phyloP scores from a whole-genome alignment of 768 basidiomycete genomes.

The Candolleomyces aberdarensis region DNA sequence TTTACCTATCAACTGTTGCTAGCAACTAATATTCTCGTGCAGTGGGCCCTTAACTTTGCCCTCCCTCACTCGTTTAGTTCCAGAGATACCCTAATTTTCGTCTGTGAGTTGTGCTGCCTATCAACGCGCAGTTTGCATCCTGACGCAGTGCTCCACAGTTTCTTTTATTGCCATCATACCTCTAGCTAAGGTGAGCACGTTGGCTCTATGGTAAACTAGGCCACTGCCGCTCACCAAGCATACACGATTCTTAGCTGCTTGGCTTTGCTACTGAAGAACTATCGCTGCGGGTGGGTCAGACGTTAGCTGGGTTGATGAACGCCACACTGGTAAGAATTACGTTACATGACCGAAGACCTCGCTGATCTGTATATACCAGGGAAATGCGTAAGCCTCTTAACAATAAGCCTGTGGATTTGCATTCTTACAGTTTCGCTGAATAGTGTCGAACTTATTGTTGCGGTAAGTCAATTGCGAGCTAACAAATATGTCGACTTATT shows the following conservation, averaged over 20 bases:
- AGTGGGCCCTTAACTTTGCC: slow-evolving; percentile 61
- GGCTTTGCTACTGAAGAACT: slow-evolving; percentile 76
- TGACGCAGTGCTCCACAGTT: slow-evolving; percentile 72
- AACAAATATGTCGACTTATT: not conserved
- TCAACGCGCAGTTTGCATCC: not conserved
- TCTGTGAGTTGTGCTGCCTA: slow-evolving; percentile 37
- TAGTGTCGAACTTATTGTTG: slow-evolving; percentile 67
- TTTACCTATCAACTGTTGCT: slow-evolving; percentile 68
- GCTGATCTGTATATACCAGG: slow-evolving; percentile 36
- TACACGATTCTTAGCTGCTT: slow-evolving; percentile 48
- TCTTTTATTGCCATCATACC: slow-evolving; percentile 73
- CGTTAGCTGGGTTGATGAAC: slow-evolving; percentile 76
- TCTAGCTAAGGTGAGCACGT: slow-evolving; percentile 58
- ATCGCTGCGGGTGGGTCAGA: slow-evolving; percentile 70
- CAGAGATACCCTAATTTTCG: slow-evolving; percentile 60
- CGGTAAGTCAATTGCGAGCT: slow-evolving; percentile 42
- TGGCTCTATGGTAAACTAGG: not conserved
- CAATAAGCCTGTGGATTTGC: not conserved
- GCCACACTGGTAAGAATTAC: slow-evolving; percentile 62
- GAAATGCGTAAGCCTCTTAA: slow-evolving; percentile 59
- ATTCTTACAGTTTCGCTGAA: not conserved
- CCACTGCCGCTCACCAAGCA: not conserved
- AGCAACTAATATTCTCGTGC: slow-evolving; percentile 50
- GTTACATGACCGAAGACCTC: slow-evolving; percentile 1
- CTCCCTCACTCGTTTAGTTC: slow-evolving; percentile 31